A percentile compares a stretch with the other conserved stretches of the same genome.
phyloP scores from a whole-genome alignment of 2,329 filamentous ascomycete genomes.

The Fusarium foetens region DNA sequence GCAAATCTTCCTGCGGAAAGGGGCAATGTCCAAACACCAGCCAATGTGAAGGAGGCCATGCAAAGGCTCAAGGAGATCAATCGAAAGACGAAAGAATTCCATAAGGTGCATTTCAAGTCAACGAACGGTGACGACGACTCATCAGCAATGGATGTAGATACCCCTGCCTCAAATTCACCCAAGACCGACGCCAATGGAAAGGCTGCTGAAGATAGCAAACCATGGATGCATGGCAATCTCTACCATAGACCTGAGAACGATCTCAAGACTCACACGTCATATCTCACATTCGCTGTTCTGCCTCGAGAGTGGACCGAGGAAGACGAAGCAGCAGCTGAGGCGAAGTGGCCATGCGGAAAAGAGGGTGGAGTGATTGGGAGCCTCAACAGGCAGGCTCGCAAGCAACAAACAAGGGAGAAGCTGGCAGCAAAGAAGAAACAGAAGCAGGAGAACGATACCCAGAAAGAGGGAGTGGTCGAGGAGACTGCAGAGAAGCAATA shows the following conservation, averaged over 20 bases:
- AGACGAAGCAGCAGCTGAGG: constrained; percentile 76
- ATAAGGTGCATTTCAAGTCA: constrained; percentile 52
- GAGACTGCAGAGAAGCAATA: constrained; percentile 32
- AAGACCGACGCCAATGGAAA: constrained; percentile 44
- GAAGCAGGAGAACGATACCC: constrained; percentile 44
- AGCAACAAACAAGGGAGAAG: constrained; percentile 66
- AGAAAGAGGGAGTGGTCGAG: constrained; percentile 28
- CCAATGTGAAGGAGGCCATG: constrained; percentile 83
- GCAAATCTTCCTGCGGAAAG: constrained; percentile 72
- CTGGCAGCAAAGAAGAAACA: constrained; percentile 59
- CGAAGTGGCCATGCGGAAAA: constrained; percentile 70
- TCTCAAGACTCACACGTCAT: constrained; percentile 96
- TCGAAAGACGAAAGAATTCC: constrained; percentile 72
- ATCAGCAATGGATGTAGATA: constrained; percentile 56
- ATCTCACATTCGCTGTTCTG: constrained; percentile 90
- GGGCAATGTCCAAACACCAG: constrained; percentile 75
- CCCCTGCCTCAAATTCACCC: constrained; percentile 41
- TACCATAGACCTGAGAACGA: constrained; percentile 86
- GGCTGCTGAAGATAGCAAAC: constrained; percentile 52
- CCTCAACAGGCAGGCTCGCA: constrained; percentile 64
- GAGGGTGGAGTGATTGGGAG: constrained; percentile 64
- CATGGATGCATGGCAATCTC: constrained; percentile 80
- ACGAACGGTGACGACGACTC: constrained; percentile 39
- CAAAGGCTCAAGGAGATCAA: constrained; percentile 78
- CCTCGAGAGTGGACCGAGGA: constrained; percentile 87